These are phyloP conservation scores for Alternaria atra DNA, from an alignment of 2,329 filamentous ascomycete genomes.

Conservation along the genomic window DNA sequence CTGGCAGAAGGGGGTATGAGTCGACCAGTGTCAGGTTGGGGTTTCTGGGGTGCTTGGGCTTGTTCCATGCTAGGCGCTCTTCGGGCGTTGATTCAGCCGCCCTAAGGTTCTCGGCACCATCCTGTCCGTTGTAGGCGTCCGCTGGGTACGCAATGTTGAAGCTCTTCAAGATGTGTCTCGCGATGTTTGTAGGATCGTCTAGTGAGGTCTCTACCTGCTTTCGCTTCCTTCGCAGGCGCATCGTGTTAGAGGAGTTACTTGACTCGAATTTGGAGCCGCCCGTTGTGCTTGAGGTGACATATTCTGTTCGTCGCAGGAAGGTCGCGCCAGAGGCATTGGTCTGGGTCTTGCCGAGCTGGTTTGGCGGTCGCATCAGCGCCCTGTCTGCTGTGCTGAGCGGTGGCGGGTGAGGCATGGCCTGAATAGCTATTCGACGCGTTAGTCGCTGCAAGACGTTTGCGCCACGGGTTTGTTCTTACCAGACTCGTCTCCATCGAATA, in stretches of 20 bases:
- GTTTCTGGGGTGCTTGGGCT: conserved; percentile 67
- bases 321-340: conserved; percentile 80
- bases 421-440: conserved; percentile 70
- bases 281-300: conserved; percentile 71
- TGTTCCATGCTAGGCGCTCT: conserved; percentile 67
- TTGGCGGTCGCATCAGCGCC: conserved; percentile 81
- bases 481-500: conserved; percentile 94
- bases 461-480: conserved; percentile 64
- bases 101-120: conserved; percentile 64
- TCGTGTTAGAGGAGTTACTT: conserved; percentile 59
- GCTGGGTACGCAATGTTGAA: conserved; percentile 72
- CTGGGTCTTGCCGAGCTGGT: conserved; percentile 85
- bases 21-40: conserved; percentile 66
- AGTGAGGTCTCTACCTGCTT: conserved; percentile 50
- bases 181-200: conserved; percentile 69
- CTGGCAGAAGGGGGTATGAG: conserved; percentile 68
- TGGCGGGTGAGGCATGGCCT: conserved; percentile 76
- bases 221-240: conserved; percentile 52
- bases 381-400: conserved; percentile 84
- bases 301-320: conserved; percentile 95
- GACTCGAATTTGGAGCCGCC: conserved; percentile 59
- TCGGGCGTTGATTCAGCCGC: conserved; percentile 63
- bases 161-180: conserved; percentile 68
- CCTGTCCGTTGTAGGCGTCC: conserved; percentile 71
- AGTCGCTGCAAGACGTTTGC: conserved; percentile 26